phyloP scores from a whole-genome alignment of 169 alveolate species.

The Plasmodium chabaudi region DNA sequence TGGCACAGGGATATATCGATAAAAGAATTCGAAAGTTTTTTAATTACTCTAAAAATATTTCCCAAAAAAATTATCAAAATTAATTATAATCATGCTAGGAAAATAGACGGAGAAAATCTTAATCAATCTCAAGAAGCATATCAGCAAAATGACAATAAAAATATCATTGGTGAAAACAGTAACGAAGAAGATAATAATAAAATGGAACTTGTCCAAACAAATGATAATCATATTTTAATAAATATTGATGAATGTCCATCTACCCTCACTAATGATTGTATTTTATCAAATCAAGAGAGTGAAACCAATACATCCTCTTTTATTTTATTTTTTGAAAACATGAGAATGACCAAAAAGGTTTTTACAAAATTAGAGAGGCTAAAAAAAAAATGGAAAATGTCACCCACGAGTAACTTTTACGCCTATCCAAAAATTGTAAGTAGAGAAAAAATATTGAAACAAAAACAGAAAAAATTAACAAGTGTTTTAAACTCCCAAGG shows the following conservation, averaged over 20 bases:
- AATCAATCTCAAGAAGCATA: not conserved
- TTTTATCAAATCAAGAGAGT: not conserved
- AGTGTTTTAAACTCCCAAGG: not conserved
- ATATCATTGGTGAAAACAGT: not conserved
- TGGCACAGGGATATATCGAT: constrained; percentile 86
- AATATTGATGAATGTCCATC: constrained; percentile 31
- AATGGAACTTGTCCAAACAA: not conserved
- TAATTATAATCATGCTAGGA: constrained; percentile 5
- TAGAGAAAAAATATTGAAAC: not conserved
- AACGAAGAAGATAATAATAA: constrained; percentile 1
- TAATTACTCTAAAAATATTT: constrained; percentile 82
- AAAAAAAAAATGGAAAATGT: constrained; percentile 86
- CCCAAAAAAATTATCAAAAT: constrained; percentile 81
- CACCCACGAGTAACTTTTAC: constrained; percentile 80
- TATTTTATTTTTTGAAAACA: constrained; percentile 84
- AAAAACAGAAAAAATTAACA: not conserved
- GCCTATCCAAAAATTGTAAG: constrained; percentile 86
- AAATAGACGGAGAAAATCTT: not conserved
- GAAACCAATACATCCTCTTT: constrained; percentile 80
- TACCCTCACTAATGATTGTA: not conserved
- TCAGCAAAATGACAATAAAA: not conserved
- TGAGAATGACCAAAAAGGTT: constrained; percentile 86
- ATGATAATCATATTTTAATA: constrained; percentile 45
- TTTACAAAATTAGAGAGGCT: constrained; percentile 83
- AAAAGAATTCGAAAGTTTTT: constrained; percentile 81